Conservation (phyloP, 148 eudicot species). For the Nepenthes gracilis region DNA sequence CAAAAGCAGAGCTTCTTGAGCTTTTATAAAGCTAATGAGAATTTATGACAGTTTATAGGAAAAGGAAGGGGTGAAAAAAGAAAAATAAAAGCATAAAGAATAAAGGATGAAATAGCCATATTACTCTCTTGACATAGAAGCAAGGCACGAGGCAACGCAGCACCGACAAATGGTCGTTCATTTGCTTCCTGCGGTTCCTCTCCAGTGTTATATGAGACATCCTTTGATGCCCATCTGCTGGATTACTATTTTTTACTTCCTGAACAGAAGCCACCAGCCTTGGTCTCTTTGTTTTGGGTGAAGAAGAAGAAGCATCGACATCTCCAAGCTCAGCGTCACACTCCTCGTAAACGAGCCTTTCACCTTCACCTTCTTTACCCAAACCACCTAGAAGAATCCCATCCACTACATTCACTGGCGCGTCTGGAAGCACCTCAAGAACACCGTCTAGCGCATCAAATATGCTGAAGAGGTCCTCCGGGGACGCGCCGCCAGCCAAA, state of each 20-base stretch:
- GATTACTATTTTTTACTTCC: not conserved
- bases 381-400: too few relatives aligned
- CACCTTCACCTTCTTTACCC: not conserved
- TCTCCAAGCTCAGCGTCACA: slow-evolving; percentile 2
- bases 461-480: slow-evolving; percentile 46
- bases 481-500: slow-evolving; percentile 12
- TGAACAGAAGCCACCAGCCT: slow-evolving; percentile 6
- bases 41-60: too few relatives aligned
- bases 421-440: slow-evolving; percentile 1
- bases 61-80: too few relatives aligned
- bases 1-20: too few relatives aligned
- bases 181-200: slow-evolving; percentile 89
- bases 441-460: slow-evolving; percentile 44
- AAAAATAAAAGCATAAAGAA: too few relatives aligned
- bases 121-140: slow-evolving; percentile 90
- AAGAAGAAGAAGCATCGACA: not conserved
- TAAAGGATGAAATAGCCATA: not conserved
- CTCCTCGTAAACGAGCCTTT: not conserved
- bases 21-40: too few relatives aligned
- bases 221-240: slow-evolving; percentile 25
- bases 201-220: slow-evolving; percentile 78
- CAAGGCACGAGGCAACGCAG: slow-evolving; percentile 88
- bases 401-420: not conserved
- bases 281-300: slow-evolving; percentile 39
- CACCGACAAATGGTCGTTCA: slow-evolving; percentile 73